phyloP scores from a whole-genome alignment of 306 rosid species.

The Mimosa pudica region DNA sequence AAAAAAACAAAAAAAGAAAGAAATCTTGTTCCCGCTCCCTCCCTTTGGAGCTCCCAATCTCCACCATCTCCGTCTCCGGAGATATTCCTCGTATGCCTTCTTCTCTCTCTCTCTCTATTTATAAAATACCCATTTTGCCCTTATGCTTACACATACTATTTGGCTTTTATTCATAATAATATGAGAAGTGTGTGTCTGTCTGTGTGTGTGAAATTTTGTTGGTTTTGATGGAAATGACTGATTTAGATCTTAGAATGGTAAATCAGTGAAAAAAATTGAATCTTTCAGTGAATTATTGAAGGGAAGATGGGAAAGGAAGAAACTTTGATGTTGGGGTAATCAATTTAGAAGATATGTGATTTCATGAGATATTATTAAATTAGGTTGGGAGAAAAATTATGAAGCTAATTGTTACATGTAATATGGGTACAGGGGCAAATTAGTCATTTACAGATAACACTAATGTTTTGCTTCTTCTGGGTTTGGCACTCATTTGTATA shows the following conservation, averaged over 20 bases:
- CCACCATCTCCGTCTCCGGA: too few relatives aligned
- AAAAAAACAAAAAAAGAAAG: too few relatives aligned
- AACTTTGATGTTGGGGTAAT: neutral
- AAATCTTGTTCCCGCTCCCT: too few relatives aligned
- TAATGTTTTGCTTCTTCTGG: neutral
- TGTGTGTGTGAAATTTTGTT: neutral
- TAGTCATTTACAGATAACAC: too few relatives aligned
- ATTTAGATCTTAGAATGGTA: neutral
- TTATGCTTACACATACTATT: neutral
- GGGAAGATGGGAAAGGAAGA: neutral
- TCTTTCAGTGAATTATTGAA: neutral
- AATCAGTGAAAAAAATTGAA: neutral
- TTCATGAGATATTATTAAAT: neutral
- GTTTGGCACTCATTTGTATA: neutral
- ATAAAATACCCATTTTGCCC: too few relatives aligned
- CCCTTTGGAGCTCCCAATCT: too few relatives aligned
- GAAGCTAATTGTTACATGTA: neutral
- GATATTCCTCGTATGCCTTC: too few relatives aligned
- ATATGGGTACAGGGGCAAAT: too few relatives aligned
- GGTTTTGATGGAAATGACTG: conserved; percentile 3
- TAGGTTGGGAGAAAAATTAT: neutral
- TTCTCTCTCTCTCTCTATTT: too few relatives aligned
- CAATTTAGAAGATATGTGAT: conserved; percentile 1
- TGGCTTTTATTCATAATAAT: neutral
- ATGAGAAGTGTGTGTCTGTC: too few relatives aligned